Evolutionary conservation across 1,284 basidiomycete species (phyloP), one percentile per base, ranked within the genome.

Genomic region (Apiotrichum laibachii): DNA sequence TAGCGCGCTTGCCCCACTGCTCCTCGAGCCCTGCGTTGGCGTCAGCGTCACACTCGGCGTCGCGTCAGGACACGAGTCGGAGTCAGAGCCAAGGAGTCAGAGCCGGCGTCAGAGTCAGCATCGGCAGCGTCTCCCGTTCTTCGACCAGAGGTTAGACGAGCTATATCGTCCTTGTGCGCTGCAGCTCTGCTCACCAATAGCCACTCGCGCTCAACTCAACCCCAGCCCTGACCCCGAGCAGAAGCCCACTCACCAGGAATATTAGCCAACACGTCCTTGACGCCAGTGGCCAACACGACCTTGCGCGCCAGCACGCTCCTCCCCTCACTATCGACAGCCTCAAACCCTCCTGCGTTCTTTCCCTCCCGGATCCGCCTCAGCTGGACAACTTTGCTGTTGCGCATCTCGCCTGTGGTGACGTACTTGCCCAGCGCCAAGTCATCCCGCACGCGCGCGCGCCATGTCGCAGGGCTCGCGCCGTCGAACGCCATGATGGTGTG

Each of bases 251-350:
- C 55, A 70, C 70, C 68, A n/a, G 67, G 61, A 37, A 72, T 68
- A 40, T 57, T 44, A 6, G 70, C 64, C 45, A 72, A 51, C 39
- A 60, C 46, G 56, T 72, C 70, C 39, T 60, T 60, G 40, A 70
- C 50, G 4, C 70, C 70, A 5, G 67, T 72, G 15, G 70, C 70
- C n/a, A 72, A 48, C 18, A 72, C 52, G 10, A 72, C 67, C 45
- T 68, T 66, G 43, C 60, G 64, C 37, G 67, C 65, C 13, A 2
- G 22, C 1, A 68, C 50, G 18, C 21, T 54, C 5, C 61, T 52
- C 8, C 66, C 64, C 7, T 57, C 48, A 34, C 47, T 59, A 48
- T 70, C 69, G 5, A 21, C 31, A 6, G 63, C 66, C 42, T 65
- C 62, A 53, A 70, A 70, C 35, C 5, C 7, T 18, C 9, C 5